Base-by-base conservation (phyloP, 495 filamentous ascomycete species). In the Lasiosphaeriaceae sp. region DNA sequence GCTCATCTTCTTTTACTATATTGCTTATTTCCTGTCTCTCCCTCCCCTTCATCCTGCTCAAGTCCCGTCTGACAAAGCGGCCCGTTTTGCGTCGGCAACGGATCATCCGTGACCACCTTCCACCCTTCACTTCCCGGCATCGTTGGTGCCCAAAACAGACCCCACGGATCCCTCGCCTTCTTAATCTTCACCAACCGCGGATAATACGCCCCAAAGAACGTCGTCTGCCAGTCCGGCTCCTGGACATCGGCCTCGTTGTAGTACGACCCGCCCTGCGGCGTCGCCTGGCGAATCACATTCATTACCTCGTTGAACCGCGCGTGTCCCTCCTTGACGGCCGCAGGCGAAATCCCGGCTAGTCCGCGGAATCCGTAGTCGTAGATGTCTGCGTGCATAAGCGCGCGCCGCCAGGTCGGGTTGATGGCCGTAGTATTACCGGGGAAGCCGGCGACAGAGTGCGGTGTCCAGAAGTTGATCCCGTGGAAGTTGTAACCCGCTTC, bases 161-260 rank as follows among this genome's bases (percentile, higher is more conserved):
- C 71, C 55, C 66, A 71, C 1, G 82, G 84, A 67, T 87, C 84
- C 52, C 73, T 72, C 31, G 65, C 61, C 61, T 71, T 65, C 76
- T 86, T 84, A 39, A 86, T 60, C 45, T 64, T 26, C 16, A 76
- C 62, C 50, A 86, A 63, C 2, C 76, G 67, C n/a, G 51, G 57
- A 60, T 87, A 87, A 46, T 80, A 74, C 16, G 17, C 47, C 2
- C 82, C 82, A 58, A 77, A 87, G 69, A 84, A 86, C 1, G 75
- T 71, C 64, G 74, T 64, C 68, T 86, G 77, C 78, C 82, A 86
- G 46, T 80, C 60, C 6, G 83, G 81, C 66, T 86, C 81, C 22
- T 72, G 60, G 20, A 78, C 72, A 63, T 84, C 80, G 9, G 67
- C 78, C 61, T 81, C 77, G 50, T 78, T 79, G 48, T 76, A 47